Evolutionary conservation across 352 stramenopile species (phyloP).

Genomic region (Phytophthora palmivora): DNA sequence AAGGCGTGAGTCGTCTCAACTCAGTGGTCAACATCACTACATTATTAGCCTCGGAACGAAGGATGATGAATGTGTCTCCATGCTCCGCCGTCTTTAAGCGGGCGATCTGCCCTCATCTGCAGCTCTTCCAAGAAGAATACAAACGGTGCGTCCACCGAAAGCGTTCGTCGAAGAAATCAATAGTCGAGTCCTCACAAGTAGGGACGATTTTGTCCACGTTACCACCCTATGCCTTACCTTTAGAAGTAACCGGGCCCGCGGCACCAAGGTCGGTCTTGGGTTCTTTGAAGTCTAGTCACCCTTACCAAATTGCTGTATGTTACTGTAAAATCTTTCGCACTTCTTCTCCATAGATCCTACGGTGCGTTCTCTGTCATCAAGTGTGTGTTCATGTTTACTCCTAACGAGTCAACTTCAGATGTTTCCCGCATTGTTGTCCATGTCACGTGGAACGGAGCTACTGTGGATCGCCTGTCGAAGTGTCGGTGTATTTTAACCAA

Average conservation of each 20-base stretch:
- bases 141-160: constrained; percentile 44
- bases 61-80: constrained; percentile 7
- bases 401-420: constrained; percentile 13
- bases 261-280: constrained; percentile 36
- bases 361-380: background rate
- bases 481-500: background rate
- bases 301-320: background rate
- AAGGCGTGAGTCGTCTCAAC: too few species aligned
- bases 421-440: constrained; percentile 75
- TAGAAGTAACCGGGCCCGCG: constrained; percentile 53
- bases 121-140: constrained; percentile 64
- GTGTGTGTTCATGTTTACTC: too few species aligned
- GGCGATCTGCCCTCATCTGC: constrained; percentile 41
- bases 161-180: background rate
- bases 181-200: background rate
- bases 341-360: background rate
- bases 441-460: constrained; percentile 69
- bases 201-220: too few species aligned
- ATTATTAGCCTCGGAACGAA: background rate
- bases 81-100: constrained; percentile 51
- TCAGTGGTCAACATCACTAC: too few species aligned
- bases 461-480: constrained; percentile 55
- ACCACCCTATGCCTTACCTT: too few species aligned
- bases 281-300: too few species aligned
- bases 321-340: background rate